Base-by-base conservation (phyloP, 805 yeast species). In the Yarrowia sp. region DNA sequence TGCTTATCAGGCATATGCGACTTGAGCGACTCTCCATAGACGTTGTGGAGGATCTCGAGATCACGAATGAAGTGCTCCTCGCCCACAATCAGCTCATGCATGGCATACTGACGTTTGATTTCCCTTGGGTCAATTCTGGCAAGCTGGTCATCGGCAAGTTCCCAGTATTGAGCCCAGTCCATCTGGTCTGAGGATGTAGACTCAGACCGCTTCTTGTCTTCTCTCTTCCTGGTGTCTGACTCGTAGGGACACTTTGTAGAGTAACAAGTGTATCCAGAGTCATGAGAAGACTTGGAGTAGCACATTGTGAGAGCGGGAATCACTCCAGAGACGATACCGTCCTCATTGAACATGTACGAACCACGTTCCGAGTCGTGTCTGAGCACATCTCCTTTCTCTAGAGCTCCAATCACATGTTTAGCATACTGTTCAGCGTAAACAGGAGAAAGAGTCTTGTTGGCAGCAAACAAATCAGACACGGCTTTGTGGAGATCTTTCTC, bases 31-130 rank as follows among this genome's bases (percentile, higher is more conserved):
- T 76, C 77, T 1, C 88, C 87, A 67, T 82, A 85, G 8, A 83
- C 82, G 39, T 83, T 83, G 3, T 88, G 78, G 63, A 89, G 87
- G 3, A 87, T 84, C 67, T 81, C 80, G 1, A 92, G 87, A 71
- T 90, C 81, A 57, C 83, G 85, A 28, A 89, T 81, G 62, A 87
- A 88, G 15, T 84, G 81, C 69, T 87, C 90, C 68, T 90, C 96
- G 53, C 85, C 82, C 65, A 85, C 79, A 33, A 90, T 83, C 55
- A 90, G 76, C 72, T 90, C 96, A 74, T 88, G 91, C 4, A 89
- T 81, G 65, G 86, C 85, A 65, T 90, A 86, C 72, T 90, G 96
- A 41, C 85, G 80, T 70, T 84, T 84, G n/a, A 85, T 78, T 64
- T 84, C 83, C 10, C 75, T 66, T 47, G 65, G 68, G n/a, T 68